Percentiles rank a stretch among this genome's conserved stretches.
Conservation (phyloP, 2,329 filamentous ascomycete genomes). For the Monilinia fructigena region DNA sequence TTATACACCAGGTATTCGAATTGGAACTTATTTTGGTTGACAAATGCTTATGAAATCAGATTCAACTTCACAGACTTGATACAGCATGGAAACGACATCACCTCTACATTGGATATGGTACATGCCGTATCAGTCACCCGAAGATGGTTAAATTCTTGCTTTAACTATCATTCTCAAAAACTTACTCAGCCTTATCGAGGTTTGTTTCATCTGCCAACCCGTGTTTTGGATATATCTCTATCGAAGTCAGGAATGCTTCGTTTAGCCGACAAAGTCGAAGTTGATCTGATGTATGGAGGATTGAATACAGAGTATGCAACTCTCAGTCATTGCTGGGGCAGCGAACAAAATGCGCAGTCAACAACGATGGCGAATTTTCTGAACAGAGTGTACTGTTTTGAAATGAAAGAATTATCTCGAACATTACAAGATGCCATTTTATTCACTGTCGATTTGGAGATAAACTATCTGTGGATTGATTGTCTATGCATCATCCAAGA, state of each 20-base stretch:
- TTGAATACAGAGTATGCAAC: neutral
- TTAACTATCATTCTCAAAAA: neutral
- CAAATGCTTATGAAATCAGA: neutral
- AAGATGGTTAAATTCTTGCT: neutral
- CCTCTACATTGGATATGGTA: neutral
- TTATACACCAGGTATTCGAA: neutral
- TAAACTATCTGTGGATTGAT: slow-evolving; percentile 6
- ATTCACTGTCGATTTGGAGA: neutral
- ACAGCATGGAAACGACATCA: neutral
- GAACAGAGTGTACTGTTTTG: neutral
- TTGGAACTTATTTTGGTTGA: neutral
- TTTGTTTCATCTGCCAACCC: neutral
- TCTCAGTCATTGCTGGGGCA: slow-evolving; percentile 5
- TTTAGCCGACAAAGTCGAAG: neutral
- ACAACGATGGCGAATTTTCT: neutral
- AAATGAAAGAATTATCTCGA: neutral
- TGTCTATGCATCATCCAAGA: slow-evolving; percentile 2
- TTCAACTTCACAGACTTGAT: neutral
- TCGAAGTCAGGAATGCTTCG: neutral
- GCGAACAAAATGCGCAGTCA: neutral
- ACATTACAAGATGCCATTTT: slow-evolving; percentile 3
- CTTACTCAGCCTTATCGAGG: neutral
- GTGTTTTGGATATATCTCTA: neutral
- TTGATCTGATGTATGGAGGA: neutral
- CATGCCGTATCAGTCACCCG: neutral